A percentile compares a stretch with the other conserved stretches of the same genome.
These are phyloP conservation scores for Lasiosphaeria hispida DNA, from an alignment of 495 filamentous ascomycete genomes.

Conservation along the genomic window DNA sequence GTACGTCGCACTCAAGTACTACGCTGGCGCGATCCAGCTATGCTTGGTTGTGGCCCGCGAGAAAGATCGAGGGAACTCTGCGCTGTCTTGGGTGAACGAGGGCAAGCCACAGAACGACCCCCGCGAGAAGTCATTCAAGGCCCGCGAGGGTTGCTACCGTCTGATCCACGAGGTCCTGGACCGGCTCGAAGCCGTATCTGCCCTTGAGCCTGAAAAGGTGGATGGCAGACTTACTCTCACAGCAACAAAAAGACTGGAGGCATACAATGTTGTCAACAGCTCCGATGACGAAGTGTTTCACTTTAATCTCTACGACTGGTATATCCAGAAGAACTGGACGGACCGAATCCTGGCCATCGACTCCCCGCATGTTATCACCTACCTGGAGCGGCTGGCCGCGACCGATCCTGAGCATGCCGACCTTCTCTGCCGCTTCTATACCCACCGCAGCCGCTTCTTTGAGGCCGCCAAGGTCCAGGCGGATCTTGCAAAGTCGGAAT, in stretches of 20 bases:
- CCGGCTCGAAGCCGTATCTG: constrained; percentile 67
- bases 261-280: constrained; percentile 78
- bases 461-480: constrained; percentile 84
- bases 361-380: constrained; percentile 81
- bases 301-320: constrained; percentile 95
- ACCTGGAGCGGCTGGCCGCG: constrained; percentile 69
- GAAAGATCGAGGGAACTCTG: constrained; percentile 79
- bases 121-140: constrained; percentile 61
- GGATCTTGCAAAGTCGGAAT: constrained; percentile 76
- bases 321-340: constrained; percentile 73
- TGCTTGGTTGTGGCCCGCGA: constrained; percentile 76
- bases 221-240: constrained; percentile 75
- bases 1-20: constrained; percentile 80
- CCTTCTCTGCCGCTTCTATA: constrained; percentile 88
- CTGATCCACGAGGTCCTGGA: constrained; percentile 75
- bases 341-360: constrained; percentile 80
- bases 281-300: constrained; percentile 91
- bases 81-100: constrained; percentile 64
- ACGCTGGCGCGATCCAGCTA: constrained; percentile 90
- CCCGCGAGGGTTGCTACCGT: constrained; percentile 76
- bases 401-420: constrained; percentile 75
- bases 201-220: constrained; percentile 61
- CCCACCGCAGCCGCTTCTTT: constrained; percentile 72
- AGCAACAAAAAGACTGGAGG: constrained; percentile 77
- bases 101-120: constrained; percentile 61